phyloP scores from a whole-genome alignment of 2,329 filamentous ascomycete species.

The Epichloe scottii region DNA sequence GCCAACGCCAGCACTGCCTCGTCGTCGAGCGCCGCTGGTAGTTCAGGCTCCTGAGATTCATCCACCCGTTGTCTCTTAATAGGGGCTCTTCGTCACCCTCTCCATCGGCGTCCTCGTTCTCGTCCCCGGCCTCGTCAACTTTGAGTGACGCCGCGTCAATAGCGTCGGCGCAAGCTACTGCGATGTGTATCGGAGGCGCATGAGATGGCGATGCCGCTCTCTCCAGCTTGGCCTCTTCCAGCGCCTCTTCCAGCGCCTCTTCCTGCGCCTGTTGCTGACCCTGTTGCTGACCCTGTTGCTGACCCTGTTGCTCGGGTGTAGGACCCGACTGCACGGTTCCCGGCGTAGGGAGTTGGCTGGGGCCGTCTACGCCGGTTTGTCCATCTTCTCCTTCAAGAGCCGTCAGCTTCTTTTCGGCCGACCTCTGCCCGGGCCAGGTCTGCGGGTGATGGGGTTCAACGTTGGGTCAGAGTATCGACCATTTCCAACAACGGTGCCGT shows the following conservation, averaged over 20 bases:
- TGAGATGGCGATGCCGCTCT: background rate
- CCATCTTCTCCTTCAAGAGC: background rate
- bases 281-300: background rate
- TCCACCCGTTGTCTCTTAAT: conserved; percentile 30
- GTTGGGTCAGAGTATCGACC: conserved; percentile 35
- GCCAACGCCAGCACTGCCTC: conserved; percentile 36
- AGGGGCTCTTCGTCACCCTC: conserved; percentile 21
- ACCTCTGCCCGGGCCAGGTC: conserved; percentile 45
- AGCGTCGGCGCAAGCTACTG: background rate
- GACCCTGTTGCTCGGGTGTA: background rate
- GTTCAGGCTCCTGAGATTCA: conserved; percentile 16
- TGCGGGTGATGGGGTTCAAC: conserved; percentile 45
- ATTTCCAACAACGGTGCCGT: conserved; percentile 21
- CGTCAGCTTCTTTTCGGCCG: conserved; percentile 33
- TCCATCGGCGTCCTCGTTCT: conserved; percentile 12
- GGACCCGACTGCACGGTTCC: background rate
- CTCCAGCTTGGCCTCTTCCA: no score
- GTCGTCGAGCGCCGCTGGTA: conserved; percentile 28
- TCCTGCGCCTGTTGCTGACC: background rate
- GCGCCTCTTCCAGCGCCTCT: no score
- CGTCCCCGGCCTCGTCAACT: conserved; percentile 7
- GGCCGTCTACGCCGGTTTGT: background rate
- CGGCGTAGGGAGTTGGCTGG: background rate
- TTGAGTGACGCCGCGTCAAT: background rate
- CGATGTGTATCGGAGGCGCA: background rate